These are phyloP conservation scores for Arxiozyma slooffiae DNA, from an alignment of 1,139 yeast species.

Conservation along the genomic window DNA sequence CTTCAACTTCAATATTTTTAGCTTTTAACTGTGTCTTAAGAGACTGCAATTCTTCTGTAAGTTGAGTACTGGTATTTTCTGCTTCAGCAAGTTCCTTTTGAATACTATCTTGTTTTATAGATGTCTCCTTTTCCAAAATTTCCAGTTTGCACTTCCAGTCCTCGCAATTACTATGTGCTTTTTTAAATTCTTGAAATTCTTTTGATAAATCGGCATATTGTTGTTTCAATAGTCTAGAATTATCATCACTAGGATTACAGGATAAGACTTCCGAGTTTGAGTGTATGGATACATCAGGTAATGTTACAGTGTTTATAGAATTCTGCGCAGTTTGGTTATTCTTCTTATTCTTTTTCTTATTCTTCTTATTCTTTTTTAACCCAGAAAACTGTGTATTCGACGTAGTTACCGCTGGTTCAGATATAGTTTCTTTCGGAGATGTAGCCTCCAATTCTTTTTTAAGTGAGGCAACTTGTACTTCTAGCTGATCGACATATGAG, in stretches of 20 bases:
- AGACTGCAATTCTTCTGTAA: constrained; percentile 10
- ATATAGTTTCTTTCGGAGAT: neutral
- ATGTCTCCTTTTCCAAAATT: constrained; percentile 9
- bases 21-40: constrained; percentile 12
- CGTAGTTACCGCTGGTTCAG: neutral
- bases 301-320: neutral
- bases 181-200: constrained; percentile 13
- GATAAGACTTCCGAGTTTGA: neutral
- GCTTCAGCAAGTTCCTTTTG: neutral
- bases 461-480: neutral
- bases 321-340: constrained; percentile 12
- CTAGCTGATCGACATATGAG: neutral
- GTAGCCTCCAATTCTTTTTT: neutral
- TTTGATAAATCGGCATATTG: constrained; percentile 16
- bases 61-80: neutral
- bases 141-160: constrained; percentile 17
- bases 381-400: neutral
- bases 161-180: constrained; percentile 13
- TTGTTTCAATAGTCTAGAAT: constrained; percentile 15
- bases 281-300: neutral
- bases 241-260: neutral
- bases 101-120: neutral
- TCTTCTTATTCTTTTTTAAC: constrained; percentile 6
- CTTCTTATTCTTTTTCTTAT: constrained; percentile 19
- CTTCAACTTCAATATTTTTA: constrained; percentile 29